Conservation (phyloP, 2,329 filamentous ascomycete genomes). For the Penicillium hesseltinei region DNA sequence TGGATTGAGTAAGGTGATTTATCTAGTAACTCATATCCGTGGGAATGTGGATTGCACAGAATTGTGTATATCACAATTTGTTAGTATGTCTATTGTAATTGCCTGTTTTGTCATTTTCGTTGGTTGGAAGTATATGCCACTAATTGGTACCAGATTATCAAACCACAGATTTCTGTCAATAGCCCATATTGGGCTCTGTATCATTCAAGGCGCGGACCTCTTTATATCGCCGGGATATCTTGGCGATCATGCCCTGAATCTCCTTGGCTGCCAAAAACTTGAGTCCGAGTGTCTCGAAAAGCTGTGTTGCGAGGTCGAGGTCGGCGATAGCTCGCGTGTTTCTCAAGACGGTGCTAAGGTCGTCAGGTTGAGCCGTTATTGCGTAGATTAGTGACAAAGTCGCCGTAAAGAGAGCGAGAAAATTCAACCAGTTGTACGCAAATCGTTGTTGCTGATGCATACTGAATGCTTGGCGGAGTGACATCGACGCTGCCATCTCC, state of each 20-base stretch:
- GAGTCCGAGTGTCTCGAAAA: background rate
- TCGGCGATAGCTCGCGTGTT: background rate
- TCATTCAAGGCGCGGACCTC: background rate
- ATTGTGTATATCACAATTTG: no score
- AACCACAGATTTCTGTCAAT: background rate
- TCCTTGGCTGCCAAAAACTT: background rate
- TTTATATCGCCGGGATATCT: background rate
- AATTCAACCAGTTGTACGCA: background rate
- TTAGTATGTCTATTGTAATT: no score
- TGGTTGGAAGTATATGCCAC: no score
- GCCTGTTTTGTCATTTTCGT: no score
- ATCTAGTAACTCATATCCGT: no score
- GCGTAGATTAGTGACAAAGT: background rate
- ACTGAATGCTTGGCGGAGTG: background rate
- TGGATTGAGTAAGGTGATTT: no score
- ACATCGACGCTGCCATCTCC: background rate
- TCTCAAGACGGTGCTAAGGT: background rate
- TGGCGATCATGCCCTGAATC: background rate
- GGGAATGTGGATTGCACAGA: no score
- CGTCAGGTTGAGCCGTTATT: background rate
- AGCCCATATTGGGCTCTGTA: background rate
- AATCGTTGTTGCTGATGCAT: background rate
- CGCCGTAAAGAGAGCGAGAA: background rate
- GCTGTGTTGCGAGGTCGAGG: background rate
- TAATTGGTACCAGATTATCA: no score